Percentiles rank a stretch among this genome's conserved stretches.
Evolutionary conservation across 2,329 filamentous ascomycete species (phyloP).

Genomic region (Cytospora chrysosperma): DNA sequence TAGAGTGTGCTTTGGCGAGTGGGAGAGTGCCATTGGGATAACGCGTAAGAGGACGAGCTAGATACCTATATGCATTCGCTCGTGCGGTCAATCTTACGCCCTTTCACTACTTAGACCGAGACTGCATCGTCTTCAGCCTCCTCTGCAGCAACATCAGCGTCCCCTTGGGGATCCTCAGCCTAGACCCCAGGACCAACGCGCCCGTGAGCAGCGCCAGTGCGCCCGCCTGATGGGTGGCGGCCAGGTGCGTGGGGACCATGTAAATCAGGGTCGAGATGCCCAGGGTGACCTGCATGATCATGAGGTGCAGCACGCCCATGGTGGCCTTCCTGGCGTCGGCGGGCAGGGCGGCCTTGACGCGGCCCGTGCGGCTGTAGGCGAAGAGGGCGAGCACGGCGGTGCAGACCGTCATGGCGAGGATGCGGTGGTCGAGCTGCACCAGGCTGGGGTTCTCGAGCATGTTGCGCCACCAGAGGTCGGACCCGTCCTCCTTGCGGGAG

Average conservation of each 20-base stretch:
- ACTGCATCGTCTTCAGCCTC: constrained; percentile 36
- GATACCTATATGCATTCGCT: neutral
- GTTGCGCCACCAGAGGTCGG: constrained; percentile 95
- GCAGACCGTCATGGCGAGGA: constrained; percentile 87
- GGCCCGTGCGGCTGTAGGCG: constrained; percentile 72
- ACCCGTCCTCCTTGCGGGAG: constrained; percentile 71
- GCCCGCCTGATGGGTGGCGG: constrained; percentile 90
- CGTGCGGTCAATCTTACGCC: neutral
- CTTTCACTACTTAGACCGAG: neutral
- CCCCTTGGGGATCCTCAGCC: constrained; percentile 70
- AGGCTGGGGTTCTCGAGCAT: constrained; percentile 95
- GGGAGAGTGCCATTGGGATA: neutral
- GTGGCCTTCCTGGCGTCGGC: constrained; percentile 65
- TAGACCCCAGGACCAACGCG: constrained; percentile 73
- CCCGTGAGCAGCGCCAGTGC: constrained; percentile 82
- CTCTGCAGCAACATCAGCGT: constrained; percentile 60
- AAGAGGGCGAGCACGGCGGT: constrained; percentile 75
- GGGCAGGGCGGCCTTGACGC: constrained; percentile 58
- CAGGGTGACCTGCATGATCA: constrained; percentile 75
- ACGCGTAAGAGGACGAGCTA: neutral
- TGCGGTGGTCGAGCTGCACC: constrained; percentile 93
- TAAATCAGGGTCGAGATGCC: constrained; percentile 92
- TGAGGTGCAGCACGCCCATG: constrained; percentile 78
- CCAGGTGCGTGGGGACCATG: constrained; percentile 84
- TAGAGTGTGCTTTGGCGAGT: neutral